phyloP scores from a whole-genome alignment of 331 rosid species.

The Malus hybrid region DNA sequence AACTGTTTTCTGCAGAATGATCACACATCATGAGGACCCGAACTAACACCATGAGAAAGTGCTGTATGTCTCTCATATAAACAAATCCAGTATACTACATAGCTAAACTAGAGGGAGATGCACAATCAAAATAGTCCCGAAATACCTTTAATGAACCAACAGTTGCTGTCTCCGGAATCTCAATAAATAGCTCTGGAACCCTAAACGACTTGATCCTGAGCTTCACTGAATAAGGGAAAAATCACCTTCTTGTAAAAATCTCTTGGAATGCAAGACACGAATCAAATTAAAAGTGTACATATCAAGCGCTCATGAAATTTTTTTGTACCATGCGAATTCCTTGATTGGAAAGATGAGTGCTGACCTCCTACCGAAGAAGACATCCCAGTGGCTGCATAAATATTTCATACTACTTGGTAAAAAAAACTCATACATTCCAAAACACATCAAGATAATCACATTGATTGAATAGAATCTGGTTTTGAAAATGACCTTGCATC shows the following conservation, averaged over 20 bases:
- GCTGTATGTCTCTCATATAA: background rate
- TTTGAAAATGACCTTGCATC: slow-evolving; percentile 34
- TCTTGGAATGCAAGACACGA: slow-evolving; percentile 29
- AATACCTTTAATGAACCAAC: slow-evolving; percentile 84
- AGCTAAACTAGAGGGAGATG: background rate
- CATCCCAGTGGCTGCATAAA: slow-evolving; percentile 42
- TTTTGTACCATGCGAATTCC: slow-evolving; percentile 75
- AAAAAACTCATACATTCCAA: slow-evolving; percentile 3
- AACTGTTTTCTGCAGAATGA: slow-evolving; percentile 59
- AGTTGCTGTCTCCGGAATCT: slow-evolving; percentile 83
- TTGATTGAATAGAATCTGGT: slow-evolving; percentile 11
- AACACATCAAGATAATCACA: background rate
- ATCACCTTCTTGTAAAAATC: slow-evolving; percentile 3
- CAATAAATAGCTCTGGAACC: slow-evolving; percentile 89
- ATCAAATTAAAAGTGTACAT: slow-evolving; percentile 30
- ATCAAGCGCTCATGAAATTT: slow-evolving; percentile 24
- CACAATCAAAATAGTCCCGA: background rate
- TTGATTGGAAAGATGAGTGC: slow-evolving; percentile 37
- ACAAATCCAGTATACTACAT: background rate
- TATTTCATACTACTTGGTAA: slow-evolving; percentile 11
- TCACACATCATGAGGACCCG: slow-evolving; percentile 10
- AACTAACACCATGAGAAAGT: background rate
- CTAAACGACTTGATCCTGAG: slow-evolving; percentile 88
- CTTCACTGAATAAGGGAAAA: slow-evolving; percentile 54
- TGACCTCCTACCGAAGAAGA: slow-evolving; percentile 40